Evolutionary conservation across 2,329 filamentous ascomycete genomes (phyloP), one percentile per base, ranked within the genome.

Genomic region (Colletotrichum coccodes): DNA sequence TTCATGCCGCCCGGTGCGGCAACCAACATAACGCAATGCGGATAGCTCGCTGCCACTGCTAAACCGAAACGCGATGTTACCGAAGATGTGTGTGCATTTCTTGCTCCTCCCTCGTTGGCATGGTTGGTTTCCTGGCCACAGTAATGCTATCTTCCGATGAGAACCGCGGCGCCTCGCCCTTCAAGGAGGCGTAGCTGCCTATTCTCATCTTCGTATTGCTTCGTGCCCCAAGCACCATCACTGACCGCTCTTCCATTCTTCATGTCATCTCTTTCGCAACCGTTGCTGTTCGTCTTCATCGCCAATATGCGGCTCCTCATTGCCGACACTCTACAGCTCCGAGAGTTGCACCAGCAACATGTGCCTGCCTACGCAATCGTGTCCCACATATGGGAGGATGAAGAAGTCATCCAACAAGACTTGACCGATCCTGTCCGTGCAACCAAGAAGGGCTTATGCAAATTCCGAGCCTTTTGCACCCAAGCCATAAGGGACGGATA

Each of bases 321-420:
- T 23, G 60, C 70, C 3, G 46, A 53, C 4, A 72, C 73, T 2
- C 40, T 72, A 9, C 49, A 58, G 11, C 64, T 76, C 6, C 59
- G 71, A 21, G 70, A 71, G 8, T 73, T 76, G 12, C 21, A 57
- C 6, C 70, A 71, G 6, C n/a, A 14, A 11, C 72, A 76, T 49
- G 71, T 73, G 8, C 76, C 76, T 4, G 63, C 69, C 50, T 78
- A 78, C 61, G 76, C 75, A 52, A 77, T 79, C 47, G 65, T 79
- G 11, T 78, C 77, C 16, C 77, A 79, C 68, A 77, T 75, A n/a
- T 77, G 75, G 73, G 73, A 69, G 11, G 42, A 70, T 3, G 76
- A 76, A 4, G 77, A 79, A 54, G 73, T 77, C 36, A 73, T 70
- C 5, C 71, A 72, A 47, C 72, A 73, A 40, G 64, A 67, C 30